Conservation (phyloP, 441 rosid genomes). For the Erodium chrysanthum region DNA sequence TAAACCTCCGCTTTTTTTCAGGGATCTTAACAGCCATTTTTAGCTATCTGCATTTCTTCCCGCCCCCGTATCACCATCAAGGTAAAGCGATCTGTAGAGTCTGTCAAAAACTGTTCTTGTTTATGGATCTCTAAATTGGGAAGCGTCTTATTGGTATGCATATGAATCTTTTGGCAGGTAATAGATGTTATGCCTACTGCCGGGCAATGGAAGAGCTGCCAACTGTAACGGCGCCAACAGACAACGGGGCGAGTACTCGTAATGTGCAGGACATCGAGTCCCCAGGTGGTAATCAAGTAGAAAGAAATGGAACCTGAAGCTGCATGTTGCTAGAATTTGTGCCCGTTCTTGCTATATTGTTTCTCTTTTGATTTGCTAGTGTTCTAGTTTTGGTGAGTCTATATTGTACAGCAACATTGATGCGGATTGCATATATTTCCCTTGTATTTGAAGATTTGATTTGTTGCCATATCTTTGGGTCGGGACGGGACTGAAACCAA, state of each 20-base stretch:
- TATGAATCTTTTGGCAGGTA: neutral
- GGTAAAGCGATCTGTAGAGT: slow-evolving; percentile 22
- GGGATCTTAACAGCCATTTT: slow-evolving; percentile 49
- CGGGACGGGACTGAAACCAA: too few species aligned
- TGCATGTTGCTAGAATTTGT: too few species aligned
- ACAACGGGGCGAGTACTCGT: neutral
- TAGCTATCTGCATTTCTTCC: slow-evolving; percentile 70
- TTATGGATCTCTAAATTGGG: too few species aligned
- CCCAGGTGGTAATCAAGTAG: neutral
- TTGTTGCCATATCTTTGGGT: too few species aligned
- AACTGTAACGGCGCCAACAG: neutral
- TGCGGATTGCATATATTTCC: too few species aligned
- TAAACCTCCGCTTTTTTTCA: slow-evolving; percentile 17
- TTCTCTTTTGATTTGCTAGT: too few species aligned
- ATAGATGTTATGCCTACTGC: neutral
- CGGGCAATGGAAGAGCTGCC: neutral
- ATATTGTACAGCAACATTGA: too few species aligned
- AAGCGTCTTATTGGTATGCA: neutral
- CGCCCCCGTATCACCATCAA: slow-evolving; percentile 53
- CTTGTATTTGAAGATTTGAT: too few species aligned
- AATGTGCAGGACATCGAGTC: neutral
- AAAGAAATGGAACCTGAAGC: neutral
- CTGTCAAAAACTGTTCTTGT: too few species aligned
- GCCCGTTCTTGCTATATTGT: too few species aligned
- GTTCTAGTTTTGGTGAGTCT: too few species aligned